Evolutionary conservation across 257 asterid species (phyloP).

Genomic region (Solanum bukasovii): DNA sequence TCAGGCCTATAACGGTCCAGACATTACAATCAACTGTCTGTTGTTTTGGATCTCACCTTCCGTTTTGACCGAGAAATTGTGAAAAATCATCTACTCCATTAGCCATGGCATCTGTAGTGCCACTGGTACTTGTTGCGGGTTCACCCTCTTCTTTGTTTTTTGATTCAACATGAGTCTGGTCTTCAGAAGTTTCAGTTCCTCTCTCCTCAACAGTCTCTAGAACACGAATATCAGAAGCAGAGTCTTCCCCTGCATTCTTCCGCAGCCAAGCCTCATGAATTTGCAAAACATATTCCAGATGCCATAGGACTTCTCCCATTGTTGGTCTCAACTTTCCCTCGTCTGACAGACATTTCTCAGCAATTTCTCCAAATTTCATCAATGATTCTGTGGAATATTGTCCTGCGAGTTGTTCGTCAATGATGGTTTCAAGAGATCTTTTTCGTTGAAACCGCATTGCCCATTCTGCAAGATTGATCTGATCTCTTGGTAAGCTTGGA

Average conservation of each 20-base stretch:
- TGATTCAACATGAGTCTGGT: background rate
- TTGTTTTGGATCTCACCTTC: slow-evolving; percentile 23
- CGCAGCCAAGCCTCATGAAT: slow-evolving; percentile 66
- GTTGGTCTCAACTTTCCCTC: slow-evolving; percentile 79
- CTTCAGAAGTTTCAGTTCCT: slow-evolving; percentile 6
- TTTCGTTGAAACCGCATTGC: slow-evolving; percentile 64
- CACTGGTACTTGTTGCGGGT: background rate
- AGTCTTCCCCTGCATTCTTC: slow-evolving; percentile 25
- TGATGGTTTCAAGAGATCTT: slow-evolving; percentile 47
- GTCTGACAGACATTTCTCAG: slow-evolving; percentile 77
- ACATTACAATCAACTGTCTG: background rate
- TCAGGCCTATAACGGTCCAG: background rate
- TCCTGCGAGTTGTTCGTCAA: slow-evolving; percentile 42
- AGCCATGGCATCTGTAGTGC: slow-evolving; percentile 11
- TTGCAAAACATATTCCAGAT: slow-evolving; percentile 69
- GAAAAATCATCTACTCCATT: slow-evolving; percentile 38
- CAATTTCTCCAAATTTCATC: slow-evolving; percentile 56
- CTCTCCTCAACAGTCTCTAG: slow-evolving; percentile 19
- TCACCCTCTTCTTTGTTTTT: slow-evolving; percentile 1
- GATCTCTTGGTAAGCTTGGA: slow-evolving; percentile 65
- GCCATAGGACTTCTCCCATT: slow-evolving; percentile 84
- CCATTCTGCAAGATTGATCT: slow-evolving; percentile 88
- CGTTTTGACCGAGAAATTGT: slow-evolving; percentile 25
- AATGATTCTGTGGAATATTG: slow-evolving; percentile 45
- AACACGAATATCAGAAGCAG: slow-evolving; percentile 9